These are phyloP conservation scores for Botryotinia narcissicola DNA, from an alignment of 2,329 filamentous ascomycete species.

Conservation along the genomic window DNA sequence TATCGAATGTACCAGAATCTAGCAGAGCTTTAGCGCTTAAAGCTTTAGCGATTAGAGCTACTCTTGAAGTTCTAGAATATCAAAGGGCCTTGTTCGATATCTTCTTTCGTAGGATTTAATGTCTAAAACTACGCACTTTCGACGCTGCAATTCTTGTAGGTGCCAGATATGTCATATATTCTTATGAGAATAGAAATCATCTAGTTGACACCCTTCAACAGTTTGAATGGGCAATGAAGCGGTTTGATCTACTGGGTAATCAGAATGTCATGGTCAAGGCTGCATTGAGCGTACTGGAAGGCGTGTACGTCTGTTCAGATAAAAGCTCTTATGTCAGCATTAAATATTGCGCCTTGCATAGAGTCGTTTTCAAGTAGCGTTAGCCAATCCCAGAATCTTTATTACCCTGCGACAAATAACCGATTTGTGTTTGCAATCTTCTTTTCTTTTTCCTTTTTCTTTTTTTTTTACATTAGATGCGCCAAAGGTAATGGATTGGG, in stretches of 20 bases:
- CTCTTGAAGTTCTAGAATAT: conserved; percentile 53
- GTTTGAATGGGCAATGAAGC: conserved; percentile 57
- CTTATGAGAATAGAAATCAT: conserved; percentile 51
- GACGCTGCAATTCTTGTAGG: conserved; percentile 62
- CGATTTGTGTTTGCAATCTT: conserved; percentile 52
- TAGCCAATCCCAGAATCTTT: conserved; percentile 37
- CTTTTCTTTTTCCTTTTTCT: not conserved
- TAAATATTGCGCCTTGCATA: not conserved
- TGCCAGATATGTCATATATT: conserved; percentile 59
- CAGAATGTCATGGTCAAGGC: conserved; percentile 53
- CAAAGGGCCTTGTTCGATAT: conserved; percentile 51
- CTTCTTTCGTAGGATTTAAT: conserved; percentile 50
- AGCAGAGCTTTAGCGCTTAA: conserved; percentile 54
- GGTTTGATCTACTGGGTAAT: conserved; percentile 54
- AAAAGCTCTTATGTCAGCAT: conserved; percentile 41
- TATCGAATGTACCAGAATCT: conserved; percentile 53
- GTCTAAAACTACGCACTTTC: conserved; percentile 62
- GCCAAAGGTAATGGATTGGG: not conserved
- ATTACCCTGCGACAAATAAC: conserved; percentile 55
- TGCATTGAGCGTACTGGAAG: conserved; percentile 53
- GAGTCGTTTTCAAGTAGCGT: conserved; percentile 19
- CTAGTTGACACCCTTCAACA: conserved; percentile 52
- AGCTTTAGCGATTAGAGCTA: conserved; percentile 55
- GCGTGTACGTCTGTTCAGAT: conserved; percentile 52
- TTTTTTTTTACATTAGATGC: too few species aligned